These are phyloP conservation scores for Begonia loranthoides DNA, from an alignment of 306 rosid species.

Conservation along the genomic window DNA sequence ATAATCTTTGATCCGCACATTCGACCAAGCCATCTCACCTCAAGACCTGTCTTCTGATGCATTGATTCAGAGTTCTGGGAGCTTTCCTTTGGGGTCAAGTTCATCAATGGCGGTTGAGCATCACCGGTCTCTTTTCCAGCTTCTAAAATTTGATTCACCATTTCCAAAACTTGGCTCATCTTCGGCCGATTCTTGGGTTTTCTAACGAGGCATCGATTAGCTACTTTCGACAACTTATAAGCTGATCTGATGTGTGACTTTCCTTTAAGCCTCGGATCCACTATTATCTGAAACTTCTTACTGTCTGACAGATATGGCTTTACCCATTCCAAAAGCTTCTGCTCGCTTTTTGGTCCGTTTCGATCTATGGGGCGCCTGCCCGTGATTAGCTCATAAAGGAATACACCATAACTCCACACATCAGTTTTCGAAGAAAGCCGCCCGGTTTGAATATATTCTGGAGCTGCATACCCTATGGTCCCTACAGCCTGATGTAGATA, in stretches of 20 bases:
- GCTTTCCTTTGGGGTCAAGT: slow-evolving; percentile 24
- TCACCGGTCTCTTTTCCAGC: slow-evolving; percentile 20
- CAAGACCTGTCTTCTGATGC: slow-evolving; percentile 29
- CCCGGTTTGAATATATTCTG: slow-evolving; percentile 84
- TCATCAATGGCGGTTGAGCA: slow-evolving; percentile 32
- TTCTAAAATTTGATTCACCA: slow-evolving; percentile 46
- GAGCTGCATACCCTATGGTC: slow-evolving; percentile 97
- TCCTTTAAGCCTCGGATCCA: slow-evolving; percentile 86
- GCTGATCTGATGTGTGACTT: slow-evolving; percentile 54
- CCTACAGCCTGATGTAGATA: slow-evolving; percentile 55
- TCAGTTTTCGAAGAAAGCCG: slow-evolving; percentile 80
- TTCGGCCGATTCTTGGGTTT: slow-evolving; percentile 81
- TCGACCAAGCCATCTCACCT: slow-evolving; percentile 41
- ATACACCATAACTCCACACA: slow-evolving; percentile 94
- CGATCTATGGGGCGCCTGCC: slow-evolving; percentile 86
- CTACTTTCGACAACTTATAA: slow-evolving; percentile 55
- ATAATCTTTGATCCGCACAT: slow-evolving; percentile 48
- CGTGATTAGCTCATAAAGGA: slow-evolving; percentile 87
- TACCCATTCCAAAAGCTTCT: slow-evolving; percentile 90
- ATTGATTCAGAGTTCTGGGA: slow-evolving; percentile 18
- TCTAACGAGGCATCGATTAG: slow-evolving; percentile 72
- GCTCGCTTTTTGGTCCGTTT: slow-evolving; percentile 87
- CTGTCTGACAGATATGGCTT: slow-evolving; percentile 68
- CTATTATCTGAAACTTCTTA: slow-evolving; percentile 59
- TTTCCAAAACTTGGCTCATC: slow-evolving; percentile 84